A percentile compares a stretch with the other conserved stretches of the same genome.
Conservation (phyloP, 1,284 basidiomycete genomes). For the Leccinum angustisporum region DNA sequence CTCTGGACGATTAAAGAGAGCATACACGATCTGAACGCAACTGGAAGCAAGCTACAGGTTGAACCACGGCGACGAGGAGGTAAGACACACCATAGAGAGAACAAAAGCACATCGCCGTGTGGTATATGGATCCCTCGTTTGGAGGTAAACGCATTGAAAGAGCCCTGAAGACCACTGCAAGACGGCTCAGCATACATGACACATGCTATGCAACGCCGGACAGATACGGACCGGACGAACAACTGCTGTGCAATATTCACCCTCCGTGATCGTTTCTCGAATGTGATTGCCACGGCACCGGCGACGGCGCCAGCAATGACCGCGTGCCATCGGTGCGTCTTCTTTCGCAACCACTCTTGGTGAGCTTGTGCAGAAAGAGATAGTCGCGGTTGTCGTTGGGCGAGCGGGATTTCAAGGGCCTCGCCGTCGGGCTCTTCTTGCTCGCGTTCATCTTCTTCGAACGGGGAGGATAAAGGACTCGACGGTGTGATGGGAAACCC, state of each 20-base stretch:
- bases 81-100: constrained; percentile 65
- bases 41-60: constrained; percentile 36
- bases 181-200: constrained; percentile 6
- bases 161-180: constrained; percentile 77
- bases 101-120: constrained; percentile 83
- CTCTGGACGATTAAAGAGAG: constrained; percentile 79
- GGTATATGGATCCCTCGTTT: constrained; percentile 74
- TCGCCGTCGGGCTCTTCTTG: constrained; percentile 26
- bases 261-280: constrained; percentile 73
- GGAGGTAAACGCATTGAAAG: constrained; percentile 72
- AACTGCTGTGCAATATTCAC: constrained; percentile 86
- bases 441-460: constrained; percentile 38
- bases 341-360: constrained; percentile 60
- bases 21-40: constrained; percentile 89
- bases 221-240: constrained; percentile 66
- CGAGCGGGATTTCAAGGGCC: constrained; percentile 28
- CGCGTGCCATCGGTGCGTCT: constrained; percentile 83
- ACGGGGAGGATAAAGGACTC: constrained; percentile 36
- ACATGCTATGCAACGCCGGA: background rate
- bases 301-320: constrained; percentile 84
- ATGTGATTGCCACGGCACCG: constrained; percentile 80
- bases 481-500: constrained; percentile 53
- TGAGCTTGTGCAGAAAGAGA: constrained; percentile 64
- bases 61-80: background rate
- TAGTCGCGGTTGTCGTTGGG: constrained; percentile 47